Conservation (phyloP, 192 early-diverging fungal genomes). For the Lobosporangium transversale region DNA sequence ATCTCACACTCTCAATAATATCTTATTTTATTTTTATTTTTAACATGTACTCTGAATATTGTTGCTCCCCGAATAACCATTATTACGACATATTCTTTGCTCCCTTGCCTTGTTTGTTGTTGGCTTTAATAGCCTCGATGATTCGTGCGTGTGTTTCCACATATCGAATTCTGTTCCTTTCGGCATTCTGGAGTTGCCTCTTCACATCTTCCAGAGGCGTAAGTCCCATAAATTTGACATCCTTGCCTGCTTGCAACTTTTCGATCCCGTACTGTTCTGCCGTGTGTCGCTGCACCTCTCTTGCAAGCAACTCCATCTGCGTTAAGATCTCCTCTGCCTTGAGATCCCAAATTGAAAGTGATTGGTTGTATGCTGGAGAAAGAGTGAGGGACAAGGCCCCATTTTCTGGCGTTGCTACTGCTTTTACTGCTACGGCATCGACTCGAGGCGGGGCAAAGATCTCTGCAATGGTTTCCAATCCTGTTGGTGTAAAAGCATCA, state of each 20-base stretch:
- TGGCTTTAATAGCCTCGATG: slow-evolving; percentile 6
- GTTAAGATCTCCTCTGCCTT: slow-evolving; percentile 24
- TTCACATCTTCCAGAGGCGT: slow-evolving; percentile 9
- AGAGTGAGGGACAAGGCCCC: too few relatives aligned
- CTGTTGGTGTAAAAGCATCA: slow-evolving; percentile 23
- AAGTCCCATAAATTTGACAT: slow-evolving; percentile 1
- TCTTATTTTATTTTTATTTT: too few relatives aligned
- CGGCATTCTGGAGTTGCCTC: not conserved
- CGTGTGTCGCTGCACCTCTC: slow-evolving; percentile 1
- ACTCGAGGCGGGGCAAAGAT: slow-evolving; percentile 9
- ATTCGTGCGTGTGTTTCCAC: slow-evolving; percentile 13
- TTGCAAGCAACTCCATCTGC: slow-evolving; percentile 10
- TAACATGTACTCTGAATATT: not conserved
- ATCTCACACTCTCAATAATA: too few relatives aligned
- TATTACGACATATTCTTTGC: too few relatives aligned
- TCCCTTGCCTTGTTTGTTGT: slow-evolving; percentile 9
- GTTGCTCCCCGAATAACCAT: too few relatives aligned
- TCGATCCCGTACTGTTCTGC: slow-evolving; percentile 4
- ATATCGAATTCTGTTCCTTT: slow-evolving; percentile 2
- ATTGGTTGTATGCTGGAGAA: slow-evolving; percentile 8
- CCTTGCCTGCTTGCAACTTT: not conserved
- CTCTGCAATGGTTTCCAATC: slow-evolving; percentile 13
- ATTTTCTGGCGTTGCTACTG: not conserved
- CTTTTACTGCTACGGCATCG: not conserved
- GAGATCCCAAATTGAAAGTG: slow-evolving; percentile 23